Evolutionary conservation across 257 asterid species (phyloP), one percentile per base, ranked within the genome.

Genomic region (Nicotiana sylvestris): DNA sequence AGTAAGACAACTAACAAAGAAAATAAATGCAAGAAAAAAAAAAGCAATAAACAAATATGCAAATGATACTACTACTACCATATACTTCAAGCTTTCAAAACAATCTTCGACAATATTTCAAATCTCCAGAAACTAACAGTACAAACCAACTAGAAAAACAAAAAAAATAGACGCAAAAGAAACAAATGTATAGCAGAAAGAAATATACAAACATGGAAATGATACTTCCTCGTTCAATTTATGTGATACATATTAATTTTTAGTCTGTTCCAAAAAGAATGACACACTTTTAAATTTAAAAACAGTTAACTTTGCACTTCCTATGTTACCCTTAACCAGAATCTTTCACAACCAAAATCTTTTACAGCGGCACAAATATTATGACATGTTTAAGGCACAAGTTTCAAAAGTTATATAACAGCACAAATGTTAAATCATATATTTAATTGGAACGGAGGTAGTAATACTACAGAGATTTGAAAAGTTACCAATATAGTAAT

Each of bases 401-500:
- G 51, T 43, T 43, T 43, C 51, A 43, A 43, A 43, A 43, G 30
- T 21, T 21, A 21, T 21, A 21, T 21, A 21, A 21, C 21, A 21
- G 21, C 21, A 21, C 21, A 21, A 21, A 21, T 21, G 21, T 21
- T 21, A 21, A 21, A 21, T 21, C 21, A 21, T 21, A 21, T 21
- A 21, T 21, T 21, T 21, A 21, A 39, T 7, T 18, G 29, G n/a
- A n/a, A 72, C 13, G 9, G 60, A 10, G 2, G 39, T 9, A 72
- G 79, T 9, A 27, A 35, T 79, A 18, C 5, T 27, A 2, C 8
- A 51, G 43, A 57, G 64, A 81, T 21, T 33, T 30, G 61, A 66
- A 78, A 30, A 17, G 53, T 82, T 93, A 94, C 97, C 97, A 87
- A 94, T 92, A 77, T 66, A 87, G 88, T 87, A 86, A 9, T 90